phyloP scores from a whole-genome alignment of 2,329 filamentous ascomycete species.

The Neopestalotiopsis clavispora region DNA sequence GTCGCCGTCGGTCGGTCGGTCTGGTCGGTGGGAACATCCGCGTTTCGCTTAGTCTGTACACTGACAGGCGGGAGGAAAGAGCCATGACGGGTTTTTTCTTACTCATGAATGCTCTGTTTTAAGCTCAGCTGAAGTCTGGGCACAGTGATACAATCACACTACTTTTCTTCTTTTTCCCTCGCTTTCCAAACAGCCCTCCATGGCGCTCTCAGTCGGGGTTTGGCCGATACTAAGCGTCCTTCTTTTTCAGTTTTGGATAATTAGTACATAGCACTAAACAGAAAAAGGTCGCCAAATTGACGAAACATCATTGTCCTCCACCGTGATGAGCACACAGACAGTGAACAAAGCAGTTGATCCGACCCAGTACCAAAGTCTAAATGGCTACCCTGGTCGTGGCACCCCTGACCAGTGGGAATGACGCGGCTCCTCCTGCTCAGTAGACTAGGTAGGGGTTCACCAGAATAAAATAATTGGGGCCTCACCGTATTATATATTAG shows the following conservation, averaged over 20 bases:
- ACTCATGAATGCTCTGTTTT: not conserved
- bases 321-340: not conserved
- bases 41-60: not conserved
- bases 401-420: slow-evolving; percentile 3
- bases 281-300: not conserved
- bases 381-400: not conserved
- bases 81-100: not conserved
- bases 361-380: slow-evolving; percentile 11
- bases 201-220: not conserved
- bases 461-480: not conserved
- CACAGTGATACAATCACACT: not conserved
- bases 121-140: not conserved
- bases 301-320: not conserved
- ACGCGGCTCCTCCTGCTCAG: slow-evolving; percentile 4
- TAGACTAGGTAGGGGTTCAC: not conserved
- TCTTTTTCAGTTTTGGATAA: no score
- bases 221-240: no score
- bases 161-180: not conserved
- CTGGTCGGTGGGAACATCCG: slow-evolving; percentile 1
- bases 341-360: not conserved
- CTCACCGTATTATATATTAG: slow-evolving; percentile 8
- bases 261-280: not conserved
- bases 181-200: not conserved
- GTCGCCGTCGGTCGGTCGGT: not conserved
- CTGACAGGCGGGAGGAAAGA: not conserved